Conservation (phyloP, 1,284 basidiomycete species). For the Marasmius fiardii region DNA sequence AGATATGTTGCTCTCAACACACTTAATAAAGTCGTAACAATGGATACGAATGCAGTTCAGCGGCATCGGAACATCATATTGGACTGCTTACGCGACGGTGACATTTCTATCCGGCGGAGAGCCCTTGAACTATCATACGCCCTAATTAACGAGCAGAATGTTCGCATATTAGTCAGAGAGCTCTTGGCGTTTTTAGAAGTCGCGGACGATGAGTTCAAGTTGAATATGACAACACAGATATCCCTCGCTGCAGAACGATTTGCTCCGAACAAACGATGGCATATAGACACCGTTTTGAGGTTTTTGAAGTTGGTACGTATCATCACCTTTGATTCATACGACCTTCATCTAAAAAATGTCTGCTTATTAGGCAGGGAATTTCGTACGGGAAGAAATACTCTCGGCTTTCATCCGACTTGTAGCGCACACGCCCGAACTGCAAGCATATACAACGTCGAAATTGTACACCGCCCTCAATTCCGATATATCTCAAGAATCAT, state of each 20-base stretch:
- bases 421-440: constrained; percentile 95
- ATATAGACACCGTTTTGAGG: constrained; percentile 95
- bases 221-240: constrained; percentile 97
- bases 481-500: constrained; percentile 95
- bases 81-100: constrained; percentile 96
- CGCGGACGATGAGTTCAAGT: constrained; percentile 98
- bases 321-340: background rate
- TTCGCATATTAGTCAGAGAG: constrained; percentile 90
- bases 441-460: constrained; percentile 93
- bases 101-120: constrained; percentile 96
- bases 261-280: constrained; percentile 98
- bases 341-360: background rate
- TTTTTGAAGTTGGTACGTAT: constrained; percentile 84
- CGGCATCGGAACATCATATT: constrained; percentile 97
- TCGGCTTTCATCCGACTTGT: constrained; percentile 95
- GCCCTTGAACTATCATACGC: constrained; percentile 98
- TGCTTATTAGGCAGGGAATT: constrained; percentile 85
- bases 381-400: constrained; percentile 94
- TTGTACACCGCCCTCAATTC: constrained; percentile 84
- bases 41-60: constrained; percentile 98
- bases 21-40: constrained; percentile 96
- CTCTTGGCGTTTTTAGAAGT: constrained; percentile 96
- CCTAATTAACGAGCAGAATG: constrained; percentile 94
- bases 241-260: constrained; percentile 94
- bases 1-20: constrained; percentile 99